phyloP scores from a whole-genome alignment of 2,329 filamentous ascomycete species.

The Paradendryphiella salina region DNA sequence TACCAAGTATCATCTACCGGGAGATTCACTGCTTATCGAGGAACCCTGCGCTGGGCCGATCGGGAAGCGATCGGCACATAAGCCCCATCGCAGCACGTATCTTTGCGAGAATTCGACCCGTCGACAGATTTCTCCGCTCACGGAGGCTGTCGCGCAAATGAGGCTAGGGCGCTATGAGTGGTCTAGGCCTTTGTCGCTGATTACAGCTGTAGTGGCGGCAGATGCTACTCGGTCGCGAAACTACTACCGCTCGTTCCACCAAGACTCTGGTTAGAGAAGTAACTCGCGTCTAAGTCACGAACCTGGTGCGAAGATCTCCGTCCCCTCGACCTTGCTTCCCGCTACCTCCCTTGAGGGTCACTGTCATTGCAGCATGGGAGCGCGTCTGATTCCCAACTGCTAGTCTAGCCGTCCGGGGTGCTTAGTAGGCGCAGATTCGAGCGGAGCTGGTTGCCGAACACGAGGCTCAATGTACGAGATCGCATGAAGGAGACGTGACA shows the following conservation, averaged over 20 bases:
- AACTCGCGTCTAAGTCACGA: slow-evolving; percentile 18
- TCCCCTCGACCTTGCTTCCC: slow-evolving; percentile 47
- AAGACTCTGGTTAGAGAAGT: slow-evolving; percentile 1
- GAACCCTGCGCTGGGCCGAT: slow-evolving; percentile 29
- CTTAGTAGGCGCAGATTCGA: slow-evolving; percentile 12
- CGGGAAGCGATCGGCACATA: slow-evolving; percentile 33
- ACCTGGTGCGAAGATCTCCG: slow-evolving; percentile 39
- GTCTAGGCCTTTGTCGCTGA: slow-evolving; percentile 10
- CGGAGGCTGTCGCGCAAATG: slow-evolving; percentile 14
- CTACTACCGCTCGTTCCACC: slow-evolving; percentile 5
- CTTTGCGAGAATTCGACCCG: slow-evolving; percentile 22
- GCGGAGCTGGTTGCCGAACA: slow-evolving; percentile 19
- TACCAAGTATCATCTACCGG: not conserved
- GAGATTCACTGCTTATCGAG: slow-evolving; percentile 6
- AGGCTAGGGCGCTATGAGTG: slow-evolving; percentile 13
- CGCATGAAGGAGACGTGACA: slow-evolving; percentile 18
- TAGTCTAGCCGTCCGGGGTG: slow-evolving; percentile 9
- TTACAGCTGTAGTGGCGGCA: slow-evolving; percentile 2
- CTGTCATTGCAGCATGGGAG: slow-evolving; percentile 29
- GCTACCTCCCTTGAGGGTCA: slow-evolving; percentile 39
- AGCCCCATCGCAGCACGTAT: slow-evolving; percentile 22
- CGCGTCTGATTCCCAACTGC: slow-evolving; percentile 15
- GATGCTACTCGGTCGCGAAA: not conserved
- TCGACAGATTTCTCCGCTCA: slow-evolving; percentile 19
- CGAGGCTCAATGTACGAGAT: slow-evolving; percentile 25